These are phyloP conservation scores for Laguncularia racemosa DNA, from an alignment of 345 rosid species.

Conservation along the genomic window DNA sequence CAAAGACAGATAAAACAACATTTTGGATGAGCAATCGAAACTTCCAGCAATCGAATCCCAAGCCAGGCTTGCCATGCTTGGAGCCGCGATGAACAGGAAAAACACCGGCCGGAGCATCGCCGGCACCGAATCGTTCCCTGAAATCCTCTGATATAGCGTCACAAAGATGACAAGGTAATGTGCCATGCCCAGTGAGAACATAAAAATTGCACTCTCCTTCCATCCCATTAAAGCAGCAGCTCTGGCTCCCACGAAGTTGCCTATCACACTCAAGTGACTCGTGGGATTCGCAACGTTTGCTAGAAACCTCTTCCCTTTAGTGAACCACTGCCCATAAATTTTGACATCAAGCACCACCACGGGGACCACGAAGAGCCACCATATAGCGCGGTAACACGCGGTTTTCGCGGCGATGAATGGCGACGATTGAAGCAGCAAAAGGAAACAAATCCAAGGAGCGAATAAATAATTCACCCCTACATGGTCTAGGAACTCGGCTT, in stretches of 20 bases:
- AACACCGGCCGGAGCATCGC: constrained; percentile 24
- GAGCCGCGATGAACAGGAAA: constrained; percentile 27
- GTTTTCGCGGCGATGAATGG: constrained; percentile 14
- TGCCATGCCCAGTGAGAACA: constrained; percentile 25
- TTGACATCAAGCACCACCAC: constrained; percentile 21
- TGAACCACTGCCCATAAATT: constrained; percentile 33
- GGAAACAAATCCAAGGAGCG: constrained; percentile 27
- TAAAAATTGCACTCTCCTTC: constrained; percentile 20
- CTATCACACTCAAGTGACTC: constrained; percentile 30
- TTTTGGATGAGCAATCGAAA: constrained; percentile 22
- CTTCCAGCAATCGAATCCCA: constrained; percentile 23
- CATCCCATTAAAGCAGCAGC: constrained; percentile 23
- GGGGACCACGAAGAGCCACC: constrained; percentile 24
- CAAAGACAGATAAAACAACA: constrained; percentile 29
- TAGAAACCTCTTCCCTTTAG: constrained; percentile 27
- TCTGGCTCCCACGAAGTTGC: constrained; percentile 23
- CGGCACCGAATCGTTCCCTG: constrained; percentile 19
- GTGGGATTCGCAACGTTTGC: constrained; percentile 25
- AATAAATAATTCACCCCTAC: constrained; percentile 25
- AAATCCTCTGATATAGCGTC: constrained; percentile 23
- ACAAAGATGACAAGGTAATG: constrained; percentile 31
- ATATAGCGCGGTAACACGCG: constrained; percentile 6
- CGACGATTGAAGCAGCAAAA: constrained; percentile 27
- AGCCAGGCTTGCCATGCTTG: constrained; percentile 25
- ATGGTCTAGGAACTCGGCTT: constrained; percentile 43